A percentile compares a stretch with the other conserved stretches of the same genome.
phyloP scores from a whole-genome alignment of 2,329 filamentous ascomycete species.

The Penicillium brasilianum region DNA sequence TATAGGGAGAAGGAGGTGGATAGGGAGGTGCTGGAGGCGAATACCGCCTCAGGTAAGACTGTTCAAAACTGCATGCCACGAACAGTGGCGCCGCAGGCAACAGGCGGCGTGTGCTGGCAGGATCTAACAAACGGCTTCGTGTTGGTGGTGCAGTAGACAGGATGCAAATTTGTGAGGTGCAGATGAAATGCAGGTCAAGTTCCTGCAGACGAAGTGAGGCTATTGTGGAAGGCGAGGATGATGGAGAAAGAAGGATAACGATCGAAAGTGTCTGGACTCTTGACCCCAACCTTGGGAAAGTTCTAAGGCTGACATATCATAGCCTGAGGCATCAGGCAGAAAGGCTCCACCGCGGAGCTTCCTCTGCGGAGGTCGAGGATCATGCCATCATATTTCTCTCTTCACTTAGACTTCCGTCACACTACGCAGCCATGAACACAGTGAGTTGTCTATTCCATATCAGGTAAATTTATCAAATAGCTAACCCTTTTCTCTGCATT shows the following conservation, averaged over 20 bases:
- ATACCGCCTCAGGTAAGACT: constrained; percentile 15
- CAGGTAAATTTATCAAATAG: neutral
- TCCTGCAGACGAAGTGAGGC: constrained; percentile 3
- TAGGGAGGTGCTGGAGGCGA: constrained; percentile 14
- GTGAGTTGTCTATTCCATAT: constrained; percentile 42
- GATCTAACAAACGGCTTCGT: neutral
- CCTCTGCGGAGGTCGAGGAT: constrained; percentile 28
- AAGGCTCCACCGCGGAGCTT: constrained; percentile 9
- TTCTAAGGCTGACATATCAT: constrained; percentile 12
- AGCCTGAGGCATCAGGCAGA: constrained; percentile 37
- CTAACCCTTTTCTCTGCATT: constrained; percentile 15
- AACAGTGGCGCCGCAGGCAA: constrained; percentile 18
- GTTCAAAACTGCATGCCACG: constrained; percentile 31
- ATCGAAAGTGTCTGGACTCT: constrained; percentile 3
- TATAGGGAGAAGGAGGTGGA: neutral
- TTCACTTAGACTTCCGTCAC: constrained; percentile 1
- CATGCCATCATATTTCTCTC: constrained; percentile 19
- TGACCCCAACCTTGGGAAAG: neutral
- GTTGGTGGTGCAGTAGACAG: neutral
- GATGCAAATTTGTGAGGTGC: neutral
- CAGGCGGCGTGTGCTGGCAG: constrained; percentile 22
- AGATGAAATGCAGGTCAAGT: neutral
- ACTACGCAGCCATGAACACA: constrained; percentile 55
- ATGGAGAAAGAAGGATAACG: constrained; percentile 2
- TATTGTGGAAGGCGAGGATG: constrained; percentile 2